Evolutionary conservation across 1,284 basidiomycete genomes (phyloP), one percentile per base, ranked within the genome.

Genomic region (Mycena citricolor): DNA sequence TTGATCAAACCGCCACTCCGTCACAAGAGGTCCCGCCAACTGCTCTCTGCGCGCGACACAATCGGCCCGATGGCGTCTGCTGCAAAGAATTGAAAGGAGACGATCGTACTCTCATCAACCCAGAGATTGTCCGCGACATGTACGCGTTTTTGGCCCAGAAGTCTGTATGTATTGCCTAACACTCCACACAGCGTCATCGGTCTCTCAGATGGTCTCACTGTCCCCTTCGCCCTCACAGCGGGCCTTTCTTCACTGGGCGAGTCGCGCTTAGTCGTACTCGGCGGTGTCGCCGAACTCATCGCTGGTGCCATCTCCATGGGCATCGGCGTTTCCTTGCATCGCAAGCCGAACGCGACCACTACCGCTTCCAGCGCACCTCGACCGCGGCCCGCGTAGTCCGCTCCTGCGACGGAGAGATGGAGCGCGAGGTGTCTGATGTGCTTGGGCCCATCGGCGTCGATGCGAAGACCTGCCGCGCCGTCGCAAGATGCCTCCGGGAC

Each of bases 301-400:
- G 91, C 93, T 3, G 94, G 94, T n/a, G 90, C 93, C 8, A 91
- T 98, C 51, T 87, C 84, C 0, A 99, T 98, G 95, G 94, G 94
- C 49, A 89, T 98, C 37, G 95, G 95, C 44, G 95, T 19, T 97
- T 95, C 75, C 84, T 99, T 43, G 93, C 93, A 2, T 93, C 94
- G 0, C 92, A 98, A 66, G 90, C 95, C 28, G 95, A 99, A 66
- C 81, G 93, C 39, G 93, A 97, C 65, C 90, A 95, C 67, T 94
- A 90, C 68, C 86, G 86, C 47, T 95, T 89, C 67, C 79, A 90
- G 30, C 79, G 75, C 28, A 74, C 78, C 32, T 77, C 81, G 54
- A 93, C 89, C 4, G 73, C 83, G 42, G 77, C 84, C n/a, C 84
- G 94, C 30, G 93, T 98, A 12, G 65, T 79, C 5, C 82, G 91